Evolutionary conservation across 768 basidiomycete genomes (phyloP).

Genomic region (Lyophyllum semitale): DNA sequence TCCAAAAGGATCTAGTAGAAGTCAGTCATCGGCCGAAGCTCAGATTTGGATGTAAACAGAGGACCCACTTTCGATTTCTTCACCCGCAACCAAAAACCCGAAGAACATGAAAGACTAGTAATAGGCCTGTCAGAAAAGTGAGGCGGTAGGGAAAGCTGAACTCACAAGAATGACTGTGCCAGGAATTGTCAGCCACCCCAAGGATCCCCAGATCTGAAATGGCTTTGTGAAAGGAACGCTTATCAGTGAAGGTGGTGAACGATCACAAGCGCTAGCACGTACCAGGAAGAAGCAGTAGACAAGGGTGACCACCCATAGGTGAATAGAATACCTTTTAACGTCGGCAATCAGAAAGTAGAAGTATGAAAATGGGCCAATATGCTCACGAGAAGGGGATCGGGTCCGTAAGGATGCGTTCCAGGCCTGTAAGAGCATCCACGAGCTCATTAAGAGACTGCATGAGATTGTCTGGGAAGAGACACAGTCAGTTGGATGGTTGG

Average conservation of each 20-base stretch:
- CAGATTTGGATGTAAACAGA: neutral
- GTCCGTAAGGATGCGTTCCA: slow-evolving; percentile 74
- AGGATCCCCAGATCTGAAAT: slow-evolving; percentile 57
- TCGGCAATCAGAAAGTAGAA: neutral
- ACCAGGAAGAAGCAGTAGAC: slow-evolving; percentile 66
- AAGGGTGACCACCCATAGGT: slow-evolving; percentile 66
- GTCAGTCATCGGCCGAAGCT: neutral
- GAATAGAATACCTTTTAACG: slow-evolving; percentile 56
- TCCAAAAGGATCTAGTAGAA: slow-evolving; percentile 46
- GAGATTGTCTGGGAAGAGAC: slow-evolving; percentile 40
- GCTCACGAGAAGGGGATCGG: slow-evolving; percentile 76
- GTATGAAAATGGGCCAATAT: neutral
- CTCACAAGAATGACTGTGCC: slow-evolving; percentile 52
- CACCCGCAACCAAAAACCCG: slow-evolving; percentile 72
- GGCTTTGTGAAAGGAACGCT: slow-evolving; percentile 41
- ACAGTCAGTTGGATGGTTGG: neutral
- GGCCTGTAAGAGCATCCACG: slow-evolving; percentile 65
- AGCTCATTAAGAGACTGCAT: slow-evolving; percentile 51
- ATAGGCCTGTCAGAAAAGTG: neutral
- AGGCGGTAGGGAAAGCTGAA: slow-evolving; percentile 14
- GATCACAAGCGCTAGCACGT: slow-evolving; percentile 15
- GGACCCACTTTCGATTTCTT: slow-evolving; percentile 67
- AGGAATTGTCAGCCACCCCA: slow-evolving; percentile 69
- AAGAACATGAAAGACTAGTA: slow-evolving; percentile 67
- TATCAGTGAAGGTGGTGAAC: neutral